Conservation (phyloP, 192 early-diverging fungal genomes). For the Entomortierella chlamydospora region DNA sequence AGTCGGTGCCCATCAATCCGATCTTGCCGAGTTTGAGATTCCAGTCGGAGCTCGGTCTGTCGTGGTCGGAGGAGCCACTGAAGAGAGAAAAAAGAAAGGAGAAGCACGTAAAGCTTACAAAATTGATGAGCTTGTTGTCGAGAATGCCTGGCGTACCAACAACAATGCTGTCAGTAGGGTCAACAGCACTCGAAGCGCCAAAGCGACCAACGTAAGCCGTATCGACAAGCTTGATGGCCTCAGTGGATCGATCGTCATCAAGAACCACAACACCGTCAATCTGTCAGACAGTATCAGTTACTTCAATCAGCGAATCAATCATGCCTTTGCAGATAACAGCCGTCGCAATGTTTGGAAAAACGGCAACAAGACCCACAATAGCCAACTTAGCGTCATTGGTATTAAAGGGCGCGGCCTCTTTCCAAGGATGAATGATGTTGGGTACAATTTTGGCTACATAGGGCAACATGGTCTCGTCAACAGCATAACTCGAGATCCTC, state of each 20-base stretch:
- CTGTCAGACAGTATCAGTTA: background rate
- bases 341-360: background rate
- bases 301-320: background rate
- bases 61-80: background rate
- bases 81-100: background rate
- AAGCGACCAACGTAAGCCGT: background rate
- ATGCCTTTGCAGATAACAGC: background rate
- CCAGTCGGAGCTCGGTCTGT: conserved; percentile 44
- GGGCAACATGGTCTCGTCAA: background rate
- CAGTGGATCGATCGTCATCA: background rate
- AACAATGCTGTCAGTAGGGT: no score
- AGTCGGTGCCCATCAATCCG: conserved; percentile 44
- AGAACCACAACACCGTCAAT: background rate
- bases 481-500: background rate
- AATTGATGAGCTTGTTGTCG: no score
- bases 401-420: background rate
- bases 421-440: background rate
- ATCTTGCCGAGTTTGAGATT: conserved; percentile 55
- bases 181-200: no score
- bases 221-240: background rate
- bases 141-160: no score
- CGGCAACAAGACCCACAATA: background rate
- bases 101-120: no score
- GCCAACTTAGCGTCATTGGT: background rate
- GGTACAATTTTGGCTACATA: background rate